phyloP scores from a whole-genome alignment of 2,329 filamentous ascomycete species.

The Zymoseptoria tritici region DNA sequence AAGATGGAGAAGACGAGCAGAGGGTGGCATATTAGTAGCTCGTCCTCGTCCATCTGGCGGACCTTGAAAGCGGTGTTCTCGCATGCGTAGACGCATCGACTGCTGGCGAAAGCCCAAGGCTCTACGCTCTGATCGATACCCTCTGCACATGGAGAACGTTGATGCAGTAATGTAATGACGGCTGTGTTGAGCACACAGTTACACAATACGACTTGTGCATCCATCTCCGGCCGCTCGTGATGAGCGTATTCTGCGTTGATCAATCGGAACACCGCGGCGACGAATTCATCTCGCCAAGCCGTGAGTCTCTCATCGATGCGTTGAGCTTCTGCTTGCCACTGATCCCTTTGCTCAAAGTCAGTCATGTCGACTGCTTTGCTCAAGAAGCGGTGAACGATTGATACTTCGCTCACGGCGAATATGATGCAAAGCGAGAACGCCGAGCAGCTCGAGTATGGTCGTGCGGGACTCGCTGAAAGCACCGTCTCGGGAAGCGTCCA shows the following conservation, averaged over 20 bases:
- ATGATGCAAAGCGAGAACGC: slow-evolving; percentile 24
- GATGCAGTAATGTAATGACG: slow-evolving; percentile 22
- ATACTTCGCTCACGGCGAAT: slow-evolving; percentile 22
- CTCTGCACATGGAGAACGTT: slow-evolving; percentile 15
- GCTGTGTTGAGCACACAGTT: slow-evolving; percentile 24
- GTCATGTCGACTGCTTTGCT: slow-evolving; percentile 23
- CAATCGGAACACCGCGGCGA: slow-evolving; percentile 12
- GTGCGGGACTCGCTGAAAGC: slow-evolving; percentile 6
- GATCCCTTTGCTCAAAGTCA: slow-evolving; percentile 17
- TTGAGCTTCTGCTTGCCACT: slow-evolving; percentile 22
- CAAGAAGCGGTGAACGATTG: slow-evolving; percentile 22
- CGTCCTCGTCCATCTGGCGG: slow-evolving; percentile 15
- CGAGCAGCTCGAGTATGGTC: slow-evolving; percentile 14
- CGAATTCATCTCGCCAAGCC: slow-evolving; percentile 21
- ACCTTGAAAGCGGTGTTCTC: slow-evolving; percentile 22
- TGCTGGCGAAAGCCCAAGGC: slow-evolving; percentile 26
- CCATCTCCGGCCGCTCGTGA: slow-evolving; percentile 16
- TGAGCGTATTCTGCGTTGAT: slow-evolving; percentile 12
- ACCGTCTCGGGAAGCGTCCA: slow-evolving; percentile 23
- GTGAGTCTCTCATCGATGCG: slow-evolving; percentile 21
- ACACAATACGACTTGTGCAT: slow-evolving; percentile 21
- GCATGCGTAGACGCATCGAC: slow-evolving; percentile 24
- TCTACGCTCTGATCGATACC: slow-evolving; percentile 20
- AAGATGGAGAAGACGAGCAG: slow-evolving; percentile 23
- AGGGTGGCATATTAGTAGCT: slow-evolving; percentile 21